These are phyloP conservation scores for Rhizopus arrhizus DNA, from an alignment of 371 early-diverging fungal genomes.

Conservation along the genomic window DNA sequence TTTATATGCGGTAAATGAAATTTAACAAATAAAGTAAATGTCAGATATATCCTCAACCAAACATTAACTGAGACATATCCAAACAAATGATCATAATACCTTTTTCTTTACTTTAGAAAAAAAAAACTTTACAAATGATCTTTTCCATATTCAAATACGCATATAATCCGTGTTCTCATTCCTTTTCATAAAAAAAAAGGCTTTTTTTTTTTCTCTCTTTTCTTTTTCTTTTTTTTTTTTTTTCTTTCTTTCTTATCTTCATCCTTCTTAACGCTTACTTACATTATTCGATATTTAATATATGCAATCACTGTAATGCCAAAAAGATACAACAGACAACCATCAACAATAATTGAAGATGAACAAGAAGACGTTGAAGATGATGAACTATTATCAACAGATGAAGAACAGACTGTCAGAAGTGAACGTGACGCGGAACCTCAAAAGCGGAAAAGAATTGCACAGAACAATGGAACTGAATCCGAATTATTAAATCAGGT, in stretches of 20 bases:
- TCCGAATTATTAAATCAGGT: neutral
- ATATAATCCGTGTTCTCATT: neutral
- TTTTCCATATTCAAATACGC: conserved; percentile 6
- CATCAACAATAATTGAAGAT: neutral
- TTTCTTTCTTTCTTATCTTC: neutral
- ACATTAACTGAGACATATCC: conserved; percentile 1
- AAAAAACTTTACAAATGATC: conserved; percentile 5
- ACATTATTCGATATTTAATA: too few relatives aligned
- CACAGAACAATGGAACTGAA: conserved; percentile 7
- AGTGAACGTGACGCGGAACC: neutral
- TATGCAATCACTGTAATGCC: too few relatives aligned
- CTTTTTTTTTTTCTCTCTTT: neutral
- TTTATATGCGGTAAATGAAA: too few relatives aligned
- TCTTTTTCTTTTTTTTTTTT: neutral
- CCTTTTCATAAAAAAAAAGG: neutral
- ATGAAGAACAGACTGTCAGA: conserved; percentile 1
- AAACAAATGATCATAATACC: neutral
- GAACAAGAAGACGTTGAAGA: neutral
- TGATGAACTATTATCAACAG: neutral
- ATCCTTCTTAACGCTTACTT: too few relatives aligned
- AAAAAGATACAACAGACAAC: neutral
- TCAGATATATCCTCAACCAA: too few relatives aligned
- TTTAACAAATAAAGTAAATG: too few relatives aligned
- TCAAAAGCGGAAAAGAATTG: neutral
- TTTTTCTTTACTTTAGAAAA: neutral